Conservation (phyloP, 1,284 basidiomycete genomes). For the Pterulicium gracile region DNA sequence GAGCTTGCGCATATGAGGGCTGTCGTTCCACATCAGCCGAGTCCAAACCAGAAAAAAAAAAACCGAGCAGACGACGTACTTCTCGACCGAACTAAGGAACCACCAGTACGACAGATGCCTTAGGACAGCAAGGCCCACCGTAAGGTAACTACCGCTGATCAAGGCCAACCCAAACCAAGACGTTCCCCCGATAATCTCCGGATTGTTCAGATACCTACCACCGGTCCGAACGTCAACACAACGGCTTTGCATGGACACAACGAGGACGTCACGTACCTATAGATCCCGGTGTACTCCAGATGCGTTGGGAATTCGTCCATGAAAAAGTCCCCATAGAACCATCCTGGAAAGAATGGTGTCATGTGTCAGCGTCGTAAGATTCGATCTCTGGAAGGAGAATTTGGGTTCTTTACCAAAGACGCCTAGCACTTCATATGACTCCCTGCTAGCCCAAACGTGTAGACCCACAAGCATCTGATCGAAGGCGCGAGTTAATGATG, state of each 20-base stretch:
- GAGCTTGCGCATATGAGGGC: conserved; percentile 94
- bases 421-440: conserved; percentile 88
- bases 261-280: conserved; percentile 42
- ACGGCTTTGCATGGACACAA: conserved; percentile 1
- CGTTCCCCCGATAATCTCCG: conserved; percentile 91
- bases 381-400: too few species aligned
- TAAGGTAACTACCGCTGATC: conserved; percentile 83
- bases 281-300: conserved; percentile 94
- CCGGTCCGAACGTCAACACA: background rate
- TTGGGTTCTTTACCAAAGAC: conserved; percentile 83
- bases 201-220: conserved; percentile 90
- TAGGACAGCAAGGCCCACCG: conserved; percentile 76
- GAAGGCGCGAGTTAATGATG: conserved; percentile 1
- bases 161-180: conserved; percentile 91
- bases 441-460: conserved; percentile 86
- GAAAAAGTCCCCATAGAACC: conserved; percentile 99
- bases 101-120: conserved; percentile 84
- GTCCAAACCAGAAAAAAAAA: conserved; percentile 2
- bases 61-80: conserved; percentile 38
- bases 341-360: conserved; percentile 43
- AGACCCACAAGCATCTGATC: conserved; percentile 67
- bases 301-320: conserved; percentile 87
- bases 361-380: too few species aligned
- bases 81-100: conserved; percentile 84
- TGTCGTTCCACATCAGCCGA: conserved; percentile 20